Evolutionary conservation across 495 filamentous ascomycete species (phyloP), one percentile per base, ranked within the genome.

Genomic region (Xylaria curta): DNA sequence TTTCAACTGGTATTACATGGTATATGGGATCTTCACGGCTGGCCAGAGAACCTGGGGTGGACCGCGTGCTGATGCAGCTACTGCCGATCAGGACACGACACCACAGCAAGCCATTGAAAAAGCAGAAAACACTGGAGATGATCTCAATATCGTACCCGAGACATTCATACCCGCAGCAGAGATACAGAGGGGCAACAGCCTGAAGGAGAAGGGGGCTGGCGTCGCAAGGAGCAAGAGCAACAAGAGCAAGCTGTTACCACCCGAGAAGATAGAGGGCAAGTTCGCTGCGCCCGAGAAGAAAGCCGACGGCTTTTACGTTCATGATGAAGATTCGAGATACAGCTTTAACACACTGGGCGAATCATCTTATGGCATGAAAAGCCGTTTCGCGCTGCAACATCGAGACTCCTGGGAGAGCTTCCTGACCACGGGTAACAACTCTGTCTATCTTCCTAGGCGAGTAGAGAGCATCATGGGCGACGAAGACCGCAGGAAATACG

Each of bases 1-100:
- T 78, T 95, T 98, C 87, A 98, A 99, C 81, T 99, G 96, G 96
- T 86, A 94, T 47, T 99, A 98, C 83, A 97, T 97, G 92, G 91
- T 97, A 12, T 91, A 91, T 78, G 89, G 89, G 53, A 90, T 90
- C 40, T 97, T 97, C 79, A 99, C 96, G 6, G 95, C 96, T 26
- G 94, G 95, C 26, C 94, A 98, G 78, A 87, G 96, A 46, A 99
- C 96, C 5, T 99, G 96, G 96, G 96, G 96, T 74, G 96, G 96
- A 5, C 96, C 96, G 26, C 89, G 96, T 73, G 94, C 94, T 0
- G 96, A 99, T 81, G 95, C 96, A 38, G 94, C 93, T 47, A 84
- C 90, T 67, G 96, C 96, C 1, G 93, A 97, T 78, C 81, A 86
- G 12, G 76, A 89, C 64, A 97, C 93, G 3, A 94, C 94, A 4